These are phyloP conservation scores for Periconia sp. DNA, from an alignment of 2,329 filamentous ascomycete species.

Conservation along the genomic window DNA sequence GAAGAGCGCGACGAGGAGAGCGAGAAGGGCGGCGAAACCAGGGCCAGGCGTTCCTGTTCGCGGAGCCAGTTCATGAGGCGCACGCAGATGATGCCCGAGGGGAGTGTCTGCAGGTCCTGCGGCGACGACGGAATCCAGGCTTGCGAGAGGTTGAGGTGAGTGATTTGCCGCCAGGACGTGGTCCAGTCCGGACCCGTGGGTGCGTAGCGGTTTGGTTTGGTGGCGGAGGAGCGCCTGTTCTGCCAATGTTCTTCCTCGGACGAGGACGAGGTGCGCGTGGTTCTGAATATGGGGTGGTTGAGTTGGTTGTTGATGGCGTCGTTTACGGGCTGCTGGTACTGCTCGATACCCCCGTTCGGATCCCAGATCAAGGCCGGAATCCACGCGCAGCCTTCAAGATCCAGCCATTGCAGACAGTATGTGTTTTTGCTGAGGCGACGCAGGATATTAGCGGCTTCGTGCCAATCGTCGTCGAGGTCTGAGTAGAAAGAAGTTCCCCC, in stretches of 20 bases:
- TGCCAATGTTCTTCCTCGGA: not conserved
- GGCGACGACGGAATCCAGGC: slow-evolving; percentile 47
- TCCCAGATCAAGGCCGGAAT: slow-evolving; percentile 53
- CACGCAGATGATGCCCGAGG: slow-evolving; percentile 35
- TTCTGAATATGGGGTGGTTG: not conserved
- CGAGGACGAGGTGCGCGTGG: not conserved
- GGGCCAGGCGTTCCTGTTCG: slow-evolving; percentile 23
- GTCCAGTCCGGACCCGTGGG: slow-evolving; percentile 41
- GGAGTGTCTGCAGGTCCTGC: slow-evolving; percentile 34
- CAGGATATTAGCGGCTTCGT: slow-evolving; percentile 59
- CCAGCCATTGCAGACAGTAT: slow-evolving; percentile 63
- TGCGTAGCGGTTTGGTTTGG: slow-evolving; percentile 12
- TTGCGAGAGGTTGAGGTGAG: slow-evolving; percentile 46
- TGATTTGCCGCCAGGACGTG: slow-evolving; percentile 48
- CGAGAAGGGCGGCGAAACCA: slow-evolving; percentile 1
- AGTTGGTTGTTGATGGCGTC: not conserved
- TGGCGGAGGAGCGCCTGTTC: not conserved
- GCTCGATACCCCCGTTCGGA: not conserved
- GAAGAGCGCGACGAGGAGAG: not conserved
- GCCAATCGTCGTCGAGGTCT: slow-evolving; percentile 56
- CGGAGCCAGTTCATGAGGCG: slow-evolving; percentile 39
- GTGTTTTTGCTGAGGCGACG: slow-evolving; percentile 58
- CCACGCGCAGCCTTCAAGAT: slow-evolving; percentile 65
- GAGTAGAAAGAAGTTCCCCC: slow-evolving; percentile 58
- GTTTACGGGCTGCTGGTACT: not conserved